Percentiles rank a stretch among this genome's conserved stretches.
phyloP scores from a whole-genome alignment of 352 stramenopile genomes.

The Phytopythium cucurbitacearum region DNA sequence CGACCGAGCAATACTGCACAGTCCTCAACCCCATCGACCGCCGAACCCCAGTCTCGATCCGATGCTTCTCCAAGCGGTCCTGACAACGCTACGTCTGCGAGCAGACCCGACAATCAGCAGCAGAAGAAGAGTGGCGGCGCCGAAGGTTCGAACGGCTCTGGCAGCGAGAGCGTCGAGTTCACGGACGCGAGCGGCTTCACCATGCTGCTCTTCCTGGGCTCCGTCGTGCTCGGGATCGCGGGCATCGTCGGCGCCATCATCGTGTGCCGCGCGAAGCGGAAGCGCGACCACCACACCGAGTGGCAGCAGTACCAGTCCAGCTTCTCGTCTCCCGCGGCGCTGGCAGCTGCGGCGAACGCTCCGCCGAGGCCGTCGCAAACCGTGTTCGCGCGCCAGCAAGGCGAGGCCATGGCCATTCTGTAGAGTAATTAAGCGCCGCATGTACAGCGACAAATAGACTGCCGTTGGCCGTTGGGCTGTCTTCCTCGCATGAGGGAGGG shows the following conservation, averaged over 20 bases:
- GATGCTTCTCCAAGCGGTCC: too few species aligned
- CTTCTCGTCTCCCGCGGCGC: background rate
- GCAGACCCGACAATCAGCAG: background rate
- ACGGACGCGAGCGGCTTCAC: background rate
- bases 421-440: background rate
- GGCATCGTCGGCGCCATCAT: slow-evolving; percentile 13
- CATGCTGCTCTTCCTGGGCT: slow-evolving; percentile 27
- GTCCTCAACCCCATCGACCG: background rate
- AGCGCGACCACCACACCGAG: slow-evolving; percentile 11
- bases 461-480: background rate
- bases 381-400: slow-evolving; percentile 3
- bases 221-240: slow-evolving; percentile 22
- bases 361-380: background rate
- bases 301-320: slow-evolving; percentile 7
- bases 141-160: background rate
- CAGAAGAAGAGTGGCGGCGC: slow-evolving; percentile 1
- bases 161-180: background rate
- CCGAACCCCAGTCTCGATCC: background rate
- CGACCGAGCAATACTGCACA: too few species aligned
- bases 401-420: slow-evolving; percentile 14
- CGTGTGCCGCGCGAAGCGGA: slow-evolving; percentile 18
- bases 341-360: too few species aligned
- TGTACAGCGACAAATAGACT: background rate
- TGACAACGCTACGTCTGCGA: slow-evolving; percentile 8
- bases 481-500: background rate